Percentiles rank a stretch among this genome's conserved stretches.
Conservation (phyloP, 164 flowering plant species). For the Kingdonia uniflora region DNA sequence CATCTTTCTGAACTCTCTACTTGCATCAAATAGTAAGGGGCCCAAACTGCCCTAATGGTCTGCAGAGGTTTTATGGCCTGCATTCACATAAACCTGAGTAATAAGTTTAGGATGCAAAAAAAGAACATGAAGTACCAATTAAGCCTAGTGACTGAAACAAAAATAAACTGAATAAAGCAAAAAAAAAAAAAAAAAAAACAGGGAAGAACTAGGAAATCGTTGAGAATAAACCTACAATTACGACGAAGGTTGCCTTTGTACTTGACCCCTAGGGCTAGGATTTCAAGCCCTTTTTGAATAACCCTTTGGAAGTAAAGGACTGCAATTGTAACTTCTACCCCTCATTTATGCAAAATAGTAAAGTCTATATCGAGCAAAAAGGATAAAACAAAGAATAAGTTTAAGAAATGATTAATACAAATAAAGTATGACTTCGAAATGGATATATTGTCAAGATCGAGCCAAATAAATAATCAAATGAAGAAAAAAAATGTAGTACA, state of each 20-base stretch:
- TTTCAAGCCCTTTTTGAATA: slow-evolving; percentile 57
- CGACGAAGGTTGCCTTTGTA: slow-evolving; percentile 63
- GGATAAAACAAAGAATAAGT: no score
- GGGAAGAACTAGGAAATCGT: not conserved
- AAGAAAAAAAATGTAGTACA: no score
- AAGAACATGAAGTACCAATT: not conserved
- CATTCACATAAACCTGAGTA: slow-evolving; percentile 1
- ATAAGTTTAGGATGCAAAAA: not conserved
- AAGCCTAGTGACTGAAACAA: not conserved
- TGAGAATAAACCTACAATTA: slow-evolving; percentile 56
- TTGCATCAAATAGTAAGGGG: slow-evolving; percentile 29
- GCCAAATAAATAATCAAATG: no score
- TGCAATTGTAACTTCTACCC: slow-evolving; percentile 80
- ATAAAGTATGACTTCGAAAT: no score
- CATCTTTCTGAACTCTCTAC: no score
- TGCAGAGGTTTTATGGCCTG: slow-evolving; percentile 82
- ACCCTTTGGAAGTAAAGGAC: slow-evolving; percentile 80
- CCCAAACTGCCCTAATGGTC: slow-evolving; percentile 83
- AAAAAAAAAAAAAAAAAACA: not conserved
- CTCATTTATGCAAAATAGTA: slow-evolving; percentile 38
- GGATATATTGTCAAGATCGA: no score
- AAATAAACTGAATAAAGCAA: no score
- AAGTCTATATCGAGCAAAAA: no score
- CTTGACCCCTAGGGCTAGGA: slow-evolving; percentile 70
- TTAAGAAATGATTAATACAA: no score